Base-by-base conservation (phyloP, 1,284 basidiomycete genomes). In the Trichosporon ovoides region DNA sequence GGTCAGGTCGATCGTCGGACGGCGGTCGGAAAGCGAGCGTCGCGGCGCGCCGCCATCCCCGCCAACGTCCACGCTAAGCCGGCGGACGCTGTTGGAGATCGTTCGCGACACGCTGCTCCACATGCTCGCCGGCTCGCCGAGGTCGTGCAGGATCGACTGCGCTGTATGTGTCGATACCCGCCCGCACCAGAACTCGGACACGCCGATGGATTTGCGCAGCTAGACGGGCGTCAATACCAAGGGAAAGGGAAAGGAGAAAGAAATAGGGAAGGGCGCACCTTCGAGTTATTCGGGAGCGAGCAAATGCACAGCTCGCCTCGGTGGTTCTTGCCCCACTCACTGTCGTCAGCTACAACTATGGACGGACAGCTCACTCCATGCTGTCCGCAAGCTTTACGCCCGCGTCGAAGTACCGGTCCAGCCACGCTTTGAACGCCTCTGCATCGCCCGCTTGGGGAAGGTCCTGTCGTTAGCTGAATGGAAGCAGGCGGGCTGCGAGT, bases 151-250 rank as follows among this genome's bases (percentile, higher is more conserved):
- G 3, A 53, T 18, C n/a, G 48, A 9, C 19, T 18, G 33, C 28
- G 55, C 28, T 16, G 33, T 49, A 55, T 52, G 57, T 33, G 18
- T 19, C 3, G 63, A 64, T 19, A 63, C 56, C 5, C 71, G 60
- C 12, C 70, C 71, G 53, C 70, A 72, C 71, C 71, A 73, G 53
- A 63, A 69, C 18, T 72, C 71, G 46, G 62, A 67, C 18, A 72
- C 60, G 11, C 63, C 63, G 10, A 73, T 57, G 11, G 53, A 33
- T 51, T 69, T 69, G 28, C 66, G 63, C n/a, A 66, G 58, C 71
- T 73, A 54, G n/a, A 10, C 10, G 35, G 35, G n/a, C 5, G 20
- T 43, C 16, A 40, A 20, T 16, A 20, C 13, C 16, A n/a, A n/a
- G 38, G 12, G 20, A 3, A 43, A 13, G 19, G 13, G 24, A 22